These are phyloP conservation scores for Pleurotus ostreatus DNA, from an alignment of 768 basidiomycete species.

Conservation along the genomic window DNA sequence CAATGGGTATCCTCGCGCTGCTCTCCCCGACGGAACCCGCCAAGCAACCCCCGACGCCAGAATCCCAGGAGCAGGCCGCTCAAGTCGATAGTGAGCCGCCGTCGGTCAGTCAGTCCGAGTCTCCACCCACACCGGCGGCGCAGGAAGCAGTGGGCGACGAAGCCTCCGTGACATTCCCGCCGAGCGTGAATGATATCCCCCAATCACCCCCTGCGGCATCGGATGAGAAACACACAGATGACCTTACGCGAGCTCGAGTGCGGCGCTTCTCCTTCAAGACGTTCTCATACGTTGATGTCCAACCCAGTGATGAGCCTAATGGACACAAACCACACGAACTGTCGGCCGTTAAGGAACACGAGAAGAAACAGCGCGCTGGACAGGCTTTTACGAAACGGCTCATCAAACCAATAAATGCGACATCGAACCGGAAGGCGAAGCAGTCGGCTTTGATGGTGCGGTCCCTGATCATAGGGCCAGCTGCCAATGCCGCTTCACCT, in stretches of 20 bases:
- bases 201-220: constrained; percentile 5
- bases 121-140: not conserved
- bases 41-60: too few species aligned
- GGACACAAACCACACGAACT: constrained; percentile 28
- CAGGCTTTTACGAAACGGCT: constrained; percentile 31
- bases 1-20: too few species aligned
- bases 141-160: not conserved
- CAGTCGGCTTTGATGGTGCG: constrained; percentile 62
- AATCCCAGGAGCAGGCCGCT: too few species aligned
- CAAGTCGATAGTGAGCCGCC: too few species aligned
- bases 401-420: constrained; percentile 24
- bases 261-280: constrained; percentile 48
- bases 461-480: constrained; percentile 62
- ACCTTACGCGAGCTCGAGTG: constrained; percentile 9
- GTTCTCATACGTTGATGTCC: constrained; percentile 24
- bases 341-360: constrained; percentile 31
- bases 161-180: not conserved
- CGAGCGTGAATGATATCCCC: constrained; percentile 9
- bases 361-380: constrained; percentile 34
- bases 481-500: constrained; percentile 24
- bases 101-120: too few species aligned
- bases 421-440: constrained; percentile 56
- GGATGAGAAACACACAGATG: not conserved
- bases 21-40: too few species aligned
- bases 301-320: constrained; percentile 17